Percentiles rank a stretch among this genome's conserved stretches.
Evolutionary conservation across 2,329 filamentous ascomycete genomes (phyloP).

Genomic region (Fragosphaeria purpurea): DNA sequence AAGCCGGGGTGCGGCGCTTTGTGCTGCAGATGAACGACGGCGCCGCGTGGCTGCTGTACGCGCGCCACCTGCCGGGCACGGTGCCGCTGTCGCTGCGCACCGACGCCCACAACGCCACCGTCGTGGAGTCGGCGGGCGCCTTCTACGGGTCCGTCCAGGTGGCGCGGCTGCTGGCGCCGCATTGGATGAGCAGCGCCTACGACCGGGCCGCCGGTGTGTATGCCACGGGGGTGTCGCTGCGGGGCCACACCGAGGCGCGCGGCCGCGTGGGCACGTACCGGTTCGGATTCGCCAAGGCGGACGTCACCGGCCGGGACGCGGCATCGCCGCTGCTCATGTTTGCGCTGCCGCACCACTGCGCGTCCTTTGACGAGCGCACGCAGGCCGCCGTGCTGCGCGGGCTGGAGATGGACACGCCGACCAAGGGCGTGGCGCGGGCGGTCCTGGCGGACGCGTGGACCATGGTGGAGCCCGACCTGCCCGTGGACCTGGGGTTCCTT

Average conservation of each 20-base stretch:
- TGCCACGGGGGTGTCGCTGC: constrained; percentile 52
- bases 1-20: constrained; percentile 64
- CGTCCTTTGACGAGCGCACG: constrained; percentile 57
- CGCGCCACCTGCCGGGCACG: constrained; percentile 44
- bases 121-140: constrained; percentile 52
- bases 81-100: constrained; percentile 58
- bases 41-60: constrained; percentile 72
- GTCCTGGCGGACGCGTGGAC: constrained; percentile 67
- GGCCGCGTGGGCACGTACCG: constrained; percentile 59
- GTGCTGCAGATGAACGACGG: constrained; percentile 62
- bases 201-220: constrained; percentile 72
- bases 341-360: constrained; percentile 74
- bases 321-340: constrained; percentile 63
- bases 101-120: constrained; percentile 49
- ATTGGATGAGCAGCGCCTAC: constrained; percentile 49
- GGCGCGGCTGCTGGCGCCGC: constrained; percentile 59
- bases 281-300: constrained; percentile 63
- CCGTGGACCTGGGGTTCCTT: constrained; percentile 62
- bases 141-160: constrained; percentile 78
- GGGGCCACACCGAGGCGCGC: constrained; percentile 40
- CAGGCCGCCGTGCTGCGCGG: constrained; percentile 36
- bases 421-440: constrained; percentile 70
- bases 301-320: constrained; percentile 36
- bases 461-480: constrained; percentile 64
- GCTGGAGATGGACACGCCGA: constrained; percentile 65